Evolutionary conservation across 306 rosid species (phyloP).

Genomic region (Pyrus bretschneideri): DNA sequence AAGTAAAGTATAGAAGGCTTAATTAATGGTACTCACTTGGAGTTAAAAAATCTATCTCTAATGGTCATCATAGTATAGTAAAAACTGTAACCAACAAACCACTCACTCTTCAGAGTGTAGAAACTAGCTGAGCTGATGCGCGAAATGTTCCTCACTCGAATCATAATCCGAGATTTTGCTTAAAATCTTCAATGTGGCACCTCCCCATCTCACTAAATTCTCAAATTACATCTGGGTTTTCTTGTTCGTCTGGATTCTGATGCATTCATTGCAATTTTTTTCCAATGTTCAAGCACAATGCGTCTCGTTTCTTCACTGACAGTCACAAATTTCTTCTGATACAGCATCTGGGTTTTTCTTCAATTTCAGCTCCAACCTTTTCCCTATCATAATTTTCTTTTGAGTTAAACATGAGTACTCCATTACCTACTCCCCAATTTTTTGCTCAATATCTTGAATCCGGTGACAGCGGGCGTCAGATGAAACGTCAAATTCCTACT

Average conservation of each 20-base stretch:
- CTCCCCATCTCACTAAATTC: not conserved
- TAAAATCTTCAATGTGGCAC: not conserved
- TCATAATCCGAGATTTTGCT: too few species aligned
- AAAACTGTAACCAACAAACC: too few species aligned
- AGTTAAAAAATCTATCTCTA: too few species aligned
- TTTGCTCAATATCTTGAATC: not conserved
- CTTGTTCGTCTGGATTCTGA: not conserved
- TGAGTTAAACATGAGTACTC: not conserved
- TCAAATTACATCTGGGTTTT: not conserved
- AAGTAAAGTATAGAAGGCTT: too few species aligned
- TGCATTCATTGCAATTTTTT: not conserved
- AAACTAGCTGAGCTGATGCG: too few species aligned
- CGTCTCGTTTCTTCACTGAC: not conserved
- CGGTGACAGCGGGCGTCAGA: not conserved
- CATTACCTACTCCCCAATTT: not conserved
- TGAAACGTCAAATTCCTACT: not conserved
- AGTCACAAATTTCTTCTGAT: not conserved
- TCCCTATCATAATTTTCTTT: not conserved
- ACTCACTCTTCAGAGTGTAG: too few species aligned
- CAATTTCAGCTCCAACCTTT: not conserved
- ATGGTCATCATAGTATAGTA: too few species aligned
- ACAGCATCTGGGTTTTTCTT: not conserved
- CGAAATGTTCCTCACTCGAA: too few species aligned
- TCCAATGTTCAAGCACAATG: not conserved
- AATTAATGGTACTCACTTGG: too few species aligned